Evolutionary conservation across 179 eudicot species (phyloP), one percentile per base, ranked within the genome.

Genomic region (Nepenthes alata): DNA sequence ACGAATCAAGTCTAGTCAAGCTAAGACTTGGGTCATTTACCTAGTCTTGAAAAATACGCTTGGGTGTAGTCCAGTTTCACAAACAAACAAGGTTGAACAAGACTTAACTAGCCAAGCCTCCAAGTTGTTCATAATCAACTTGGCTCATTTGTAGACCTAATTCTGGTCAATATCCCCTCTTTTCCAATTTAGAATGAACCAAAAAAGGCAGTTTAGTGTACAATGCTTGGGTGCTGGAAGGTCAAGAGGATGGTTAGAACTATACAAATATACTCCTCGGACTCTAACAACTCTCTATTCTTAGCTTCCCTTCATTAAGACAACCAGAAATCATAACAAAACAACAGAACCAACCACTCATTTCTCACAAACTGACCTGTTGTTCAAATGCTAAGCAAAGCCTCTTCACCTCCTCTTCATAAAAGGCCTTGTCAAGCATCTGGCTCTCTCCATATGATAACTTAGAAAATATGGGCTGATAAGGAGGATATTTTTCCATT

Each of bases 391-490:
- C 65, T 65, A 93, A 72, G 84, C 98, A 93, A 13, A 81, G 91
- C 67, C 96, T 82, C 76, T 91, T 91, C 72, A 91, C 98, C 70
- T 93, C 98, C 80, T 93, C 98, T 78, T 93, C 98, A 72, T 87
- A 89, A 56, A 89, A 93, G 41, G 95, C 98, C 83, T 93, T 93
- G 85, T 93, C 98, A 36, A 93, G 88, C 85, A 93, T 80, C 78
- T 93, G 98, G 75, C 88, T 89, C 80, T 93, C 98, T 69, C 97
- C 98, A 53, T 89, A 93, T 48, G 97, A 86, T 68, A 86, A 65
- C 74, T 86, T 86, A 63, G 90, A 62, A 67, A 89, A 93, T 61
- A 93, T 83, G 62, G 97, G 58, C 77, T 86, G 97, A 54, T 86
- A 89, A 47, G 95, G 96, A 57, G 96, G 96, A 59, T 88, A 91